Conservation (phyloP, 1,284 basidiomycete genomes). For the Microbotryum saponariae region DNA sequence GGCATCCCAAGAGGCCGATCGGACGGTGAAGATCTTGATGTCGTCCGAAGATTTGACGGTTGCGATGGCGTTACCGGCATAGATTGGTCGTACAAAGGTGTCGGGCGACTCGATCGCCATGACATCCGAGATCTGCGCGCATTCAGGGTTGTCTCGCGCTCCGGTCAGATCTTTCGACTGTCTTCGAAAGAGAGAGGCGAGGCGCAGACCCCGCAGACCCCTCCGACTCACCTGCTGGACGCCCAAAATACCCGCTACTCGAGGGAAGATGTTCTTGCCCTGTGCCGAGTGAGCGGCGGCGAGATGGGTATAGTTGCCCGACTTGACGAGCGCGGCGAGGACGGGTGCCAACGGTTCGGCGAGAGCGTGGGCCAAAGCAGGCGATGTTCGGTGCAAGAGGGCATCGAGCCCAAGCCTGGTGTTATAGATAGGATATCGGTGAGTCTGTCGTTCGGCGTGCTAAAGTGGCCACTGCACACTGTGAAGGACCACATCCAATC, state of each 20-base stretch:
- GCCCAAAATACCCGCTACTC: slow-evolving; percentile 77
- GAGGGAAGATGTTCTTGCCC: slow-evolving; percentile 71
- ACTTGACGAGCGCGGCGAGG: slow-evolving; percentile 47
- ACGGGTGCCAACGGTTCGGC: slow-evolving; percentile 50
- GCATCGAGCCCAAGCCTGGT: slow-evolving; percentile 41
- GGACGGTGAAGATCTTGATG: slow-evolving; percentile 91
- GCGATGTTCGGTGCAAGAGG: slow-evolving; percentile 45
- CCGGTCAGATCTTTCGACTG: background rate
- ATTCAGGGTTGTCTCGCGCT: too few species aligned
- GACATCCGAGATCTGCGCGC: slow-evolving; percentile 70
- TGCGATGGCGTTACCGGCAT: slow-evolving; percentile 95
- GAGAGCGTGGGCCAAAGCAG: slow-evolving; percentile 42
- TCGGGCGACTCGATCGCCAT: slow-evolving; percentile 72
- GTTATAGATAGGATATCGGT: background rate
- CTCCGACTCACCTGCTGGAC: slow-evolving; percentile 41
- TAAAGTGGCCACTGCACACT: background rate
- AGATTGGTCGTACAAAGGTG: slow-evolving; percentile 87
- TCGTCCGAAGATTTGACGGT: slow-evolving; percentile 71
- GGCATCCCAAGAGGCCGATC: slow-evolving; percentile 86
- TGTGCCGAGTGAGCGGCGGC: slow-evolving; percentile 69
- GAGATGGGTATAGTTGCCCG: slow-evolving; percentile 65
- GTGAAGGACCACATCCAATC: background rate
- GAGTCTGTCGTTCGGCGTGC: background rate
- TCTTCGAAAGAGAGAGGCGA: background rate
- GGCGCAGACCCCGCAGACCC: background rate